A percentile compares a stretch with the other conserved stretches of the same genome.
Conservation (phyloP, 2,329 filamentous ascomycete genomes). For the Penicillium polonicum region DNA sequence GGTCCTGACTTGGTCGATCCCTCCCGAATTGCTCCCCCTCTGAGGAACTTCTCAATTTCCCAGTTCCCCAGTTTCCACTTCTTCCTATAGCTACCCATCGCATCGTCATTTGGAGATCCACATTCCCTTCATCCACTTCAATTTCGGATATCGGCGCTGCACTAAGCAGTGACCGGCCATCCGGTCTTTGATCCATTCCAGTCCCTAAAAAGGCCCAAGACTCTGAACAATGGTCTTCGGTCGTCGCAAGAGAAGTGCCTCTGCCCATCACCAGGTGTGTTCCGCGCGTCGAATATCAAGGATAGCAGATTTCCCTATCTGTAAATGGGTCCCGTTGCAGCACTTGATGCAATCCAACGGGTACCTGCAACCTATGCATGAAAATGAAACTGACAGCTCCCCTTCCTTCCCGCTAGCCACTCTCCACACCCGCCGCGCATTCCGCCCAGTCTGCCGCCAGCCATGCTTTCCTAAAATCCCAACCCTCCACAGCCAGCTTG, state of each 20-base stretch:
- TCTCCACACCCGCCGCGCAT: constrained; percentile 64
- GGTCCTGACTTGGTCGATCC: background rate
- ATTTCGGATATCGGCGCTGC: constrained; percentile 26
- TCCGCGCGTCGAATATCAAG: background rate
- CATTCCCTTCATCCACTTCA: constrained; percentile 15
- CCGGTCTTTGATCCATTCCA: constrained; percentile 5
- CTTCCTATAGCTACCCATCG: background rate
- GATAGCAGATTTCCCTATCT: background rate
- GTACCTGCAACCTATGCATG: constrained; percentile 10
- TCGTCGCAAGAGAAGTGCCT: constrained; percentile 39
- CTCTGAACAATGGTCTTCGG: constrained; percentile 39
- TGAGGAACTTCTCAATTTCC: constrained; percentile 1
- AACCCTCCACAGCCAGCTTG: constrained; percentile 63
- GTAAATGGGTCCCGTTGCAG: background rate
- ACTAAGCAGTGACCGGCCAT: constrained; percentile 24
- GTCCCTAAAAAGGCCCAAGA: background rate
- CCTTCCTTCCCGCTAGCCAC: constrained; percentile 50
- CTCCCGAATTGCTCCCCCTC: constrained; percentile 1
- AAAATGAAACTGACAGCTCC: constrained; percentile 14
- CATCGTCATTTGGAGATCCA: constrained; percentile 7
- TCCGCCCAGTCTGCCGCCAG: constrained; percentile 77
- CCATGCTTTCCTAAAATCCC: constrained; percentile 72
- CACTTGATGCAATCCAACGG: constrained; percentile 1
- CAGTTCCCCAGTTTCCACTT: background rate
- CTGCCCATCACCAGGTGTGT: constrained; percentile 42